Conservation (phyloP, 768 basidiomycete genomes). For the Tubosaeta sp. region DNA sequence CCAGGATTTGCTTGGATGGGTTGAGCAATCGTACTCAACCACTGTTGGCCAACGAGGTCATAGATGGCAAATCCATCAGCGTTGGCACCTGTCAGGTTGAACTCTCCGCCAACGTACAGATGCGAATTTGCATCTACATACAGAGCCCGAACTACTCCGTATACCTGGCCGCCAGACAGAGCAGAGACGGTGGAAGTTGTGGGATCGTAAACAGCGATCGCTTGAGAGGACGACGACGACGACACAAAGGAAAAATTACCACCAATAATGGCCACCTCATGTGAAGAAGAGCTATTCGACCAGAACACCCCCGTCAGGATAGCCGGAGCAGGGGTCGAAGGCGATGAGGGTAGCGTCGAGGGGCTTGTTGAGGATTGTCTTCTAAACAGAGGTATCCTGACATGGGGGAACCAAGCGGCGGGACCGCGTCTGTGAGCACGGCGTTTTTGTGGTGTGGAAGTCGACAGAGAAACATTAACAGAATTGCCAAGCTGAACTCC, state of each 20-base stretch:
- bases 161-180: slow-evolving; percentile 57
- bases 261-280: slow-evolving; percentile 74
- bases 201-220: slow-evolving; percentile 70
- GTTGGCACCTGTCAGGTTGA: slow-evolving; percentile 52
- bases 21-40: slow-evolving; percentile 57
- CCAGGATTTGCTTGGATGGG: slow-evolving; percentile 55
- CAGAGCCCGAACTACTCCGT: slow-evolving; percentile 75
- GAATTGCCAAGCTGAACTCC: slow-evolving; percentile 49
- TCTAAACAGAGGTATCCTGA: slow-evolving; percentile 38
- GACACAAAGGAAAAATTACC: slow-evolving; percentile 77
- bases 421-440: slow-evolving; percentile 36
- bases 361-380: slow-evolving; percentile 51
- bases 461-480: slow-evolving; percentile 29
- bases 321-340: slow-evolving; percentile 66
- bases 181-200: slow-evolving; percentile 44
- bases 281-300: slow-evolving; percentile 68
- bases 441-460: slow-evolving; percentile 35
- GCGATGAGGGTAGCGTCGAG: slow-evolving; percentile 49
- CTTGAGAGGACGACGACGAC: slow-evolving; percentile 41
- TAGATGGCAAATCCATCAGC: slow-evolving; percentile 77
- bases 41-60: slow-evolving; percentile 60
- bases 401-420: slow-evolving; percentile 47
- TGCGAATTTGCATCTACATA: slow-evolving; percentile 57
- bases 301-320: slow-evolving; percentile 87
- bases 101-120: slow-evolving; percentile 84